Base-by-base conservation (phyloP, 1,284 basidiomycete species). In the Sporisorium exsertum region DNA sequence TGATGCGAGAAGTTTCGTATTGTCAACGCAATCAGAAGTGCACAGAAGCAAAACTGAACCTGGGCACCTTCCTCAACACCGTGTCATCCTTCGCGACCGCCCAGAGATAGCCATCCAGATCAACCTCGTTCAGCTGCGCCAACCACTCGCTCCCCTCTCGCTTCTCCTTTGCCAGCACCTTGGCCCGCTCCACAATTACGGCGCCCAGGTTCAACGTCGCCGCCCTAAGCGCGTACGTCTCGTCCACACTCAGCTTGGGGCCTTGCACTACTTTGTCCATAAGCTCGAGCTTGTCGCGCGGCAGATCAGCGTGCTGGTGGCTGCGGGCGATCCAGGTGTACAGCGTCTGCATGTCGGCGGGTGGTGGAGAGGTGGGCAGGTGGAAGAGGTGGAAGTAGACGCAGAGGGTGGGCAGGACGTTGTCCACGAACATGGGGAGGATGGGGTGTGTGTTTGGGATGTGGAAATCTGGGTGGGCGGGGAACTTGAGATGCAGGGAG, bases 331-430 rank as follows among this genome's bases (percentile, higher is more conserved):
- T 33, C 72, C 72, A 75, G 1, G 64, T 10, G 43, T 53, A 16
- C 50, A 72, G 59, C 24, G 16, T 46, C 10, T 68, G n/a, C 58
- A 80, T 72, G 0, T 32, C 40, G 1, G 5, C 6, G 0, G 62
- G 29, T 4, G 42, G 1, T 12, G 46, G 0, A 15, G 49, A 4
- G 16, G 79, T 79, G 8, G 91, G 89, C 35, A 93, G 85, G 81
- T 92, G 89, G 73, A 95, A 86, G 40, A 94, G 89, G 53, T 92
- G 91, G 26, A 93, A 87, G 84, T 93, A 90, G 40, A 93, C 86
- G 58, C 94, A 89, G 69, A 95, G 87, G 8, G 93, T 93, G 1
- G 94, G 93, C 5, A 95, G 86, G 52, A 95, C 92, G 80, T 95
- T 94, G 87, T 95, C 94, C 7, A 92, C 88, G 82, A 94, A 94